Evolutionary conservation across 768 basidiomycete species (phyloP), one percentile per base, ranked within the genome.

Genomic region (Kwoniella europaea): DNA sequence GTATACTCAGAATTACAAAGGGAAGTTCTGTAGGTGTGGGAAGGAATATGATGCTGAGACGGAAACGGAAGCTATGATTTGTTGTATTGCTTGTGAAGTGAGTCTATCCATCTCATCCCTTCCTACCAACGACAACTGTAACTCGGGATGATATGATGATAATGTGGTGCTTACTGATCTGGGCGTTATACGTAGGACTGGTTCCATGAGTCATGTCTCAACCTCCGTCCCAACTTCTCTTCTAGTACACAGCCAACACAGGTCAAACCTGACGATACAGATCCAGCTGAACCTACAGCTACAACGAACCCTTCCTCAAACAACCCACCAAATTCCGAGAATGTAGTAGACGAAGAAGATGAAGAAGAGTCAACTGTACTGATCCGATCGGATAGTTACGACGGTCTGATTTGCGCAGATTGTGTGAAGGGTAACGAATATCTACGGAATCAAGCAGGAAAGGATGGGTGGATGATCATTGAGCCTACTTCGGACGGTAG

Each of bases 11-110:
- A 83, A 81, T 57, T 83, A 77, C 57, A 41, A 44, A 9, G 81
- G 81, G 10, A 63, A 79, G 63, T 83, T 83, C 66, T 83, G 82
- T 66, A 62, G 82, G 22, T 83, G 82, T 72, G 82, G 80, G 35
- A 73, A 75, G 43, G 66, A 56, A 20, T 83, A 83, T 74, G 78
- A 83, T 65, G 76, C 82, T 42, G 68, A 80, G 66, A 78, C 74
- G 13, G 82, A 83, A 57, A 73, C 61, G 10, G 82, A 83, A 69
- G 76, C 74, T 10, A 83, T 83, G 82, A 55, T 83, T 1, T 65
- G 68, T 60, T 83, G 82, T 74, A 75, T 83, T 1, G 79, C 66
- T 10, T 83, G 82, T 58, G 82, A 83, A 66, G 80, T 79, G 71
- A 71, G 78, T 69, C 4, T 35, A 4, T 15, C 10, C 24, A 24